A percentile compares a stretch with the other conserved stretches of the same genome.
phyloP scores from a whole-genome alignment of 1,284 basidiomycete genomes.

The Tylopilus sp. region DNA sequence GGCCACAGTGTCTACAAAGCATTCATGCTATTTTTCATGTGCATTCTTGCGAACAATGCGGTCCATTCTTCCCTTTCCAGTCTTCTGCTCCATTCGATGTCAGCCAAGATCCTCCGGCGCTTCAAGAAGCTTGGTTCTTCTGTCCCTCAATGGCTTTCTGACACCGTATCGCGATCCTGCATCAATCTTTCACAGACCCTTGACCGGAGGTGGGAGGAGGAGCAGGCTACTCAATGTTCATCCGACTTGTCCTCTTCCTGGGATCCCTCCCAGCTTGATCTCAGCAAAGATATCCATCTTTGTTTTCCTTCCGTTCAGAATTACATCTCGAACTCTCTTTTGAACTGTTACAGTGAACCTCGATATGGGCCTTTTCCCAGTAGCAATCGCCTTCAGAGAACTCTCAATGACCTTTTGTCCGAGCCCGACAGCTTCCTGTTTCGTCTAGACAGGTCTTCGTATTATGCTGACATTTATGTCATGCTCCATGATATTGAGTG shows the following conservation, averaged over 20 bases:
- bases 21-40: conserved; percentile 1
- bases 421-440: not conserved
- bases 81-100: not conserved
- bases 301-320: not conserved
- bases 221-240: not conserved
- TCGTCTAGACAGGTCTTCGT: not conserved
- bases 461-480: not conserved
- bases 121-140: not conserved
- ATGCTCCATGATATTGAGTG: not conserved
- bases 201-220: not conserved
- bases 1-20: not conserved
- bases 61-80: not conserved
- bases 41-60: not conserved
- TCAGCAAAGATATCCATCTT: not conserved
- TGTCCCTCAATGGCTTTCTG: not conserved
- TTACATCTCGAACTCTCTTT: not conserved
- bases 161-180: not conserved
- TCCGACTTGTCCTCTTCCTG: not conserved
- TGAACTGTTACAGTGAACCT: not conserved
- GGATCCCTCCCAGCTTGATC: not conserved
- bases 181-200: not conserved
- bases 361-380: not conserved
- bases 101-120: conserved; percentile 1
- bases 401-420: not conserved
- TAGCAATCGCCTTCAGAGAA: not conserved